Evolutionary conservation across 768 basidiomycete species (phyloP).

Genomic region (Collybiopsis luxurians): DNA sequence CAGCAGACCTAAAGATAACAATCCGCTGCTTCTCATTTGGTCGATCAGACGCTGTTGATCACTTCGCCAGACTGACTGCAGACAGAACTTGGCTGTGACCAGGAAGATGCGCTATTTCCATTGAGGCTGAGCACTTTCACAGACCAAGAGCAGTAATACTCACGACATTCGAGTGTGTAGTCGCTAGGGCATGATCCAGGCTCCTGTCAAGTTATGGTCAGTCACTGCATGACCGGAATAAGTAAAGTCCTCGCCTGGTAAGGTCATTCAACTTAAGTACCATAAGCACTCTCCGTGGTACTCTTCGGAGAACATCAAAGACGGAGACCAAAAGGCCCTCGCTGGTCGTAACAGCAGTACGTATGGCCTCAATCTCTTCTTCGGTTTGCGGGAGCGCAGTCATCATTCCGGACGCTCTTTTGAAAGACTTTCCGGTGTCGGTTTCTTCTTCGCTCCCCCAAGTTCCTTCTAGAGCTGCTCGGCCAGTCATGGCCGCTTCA

Average conservation of each 20-base stretch:
- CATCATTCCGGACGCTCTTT: conserved; percentile 73
- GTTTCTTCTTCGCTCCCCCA: conserved; percentile 36
- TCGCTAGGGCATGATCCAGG: conserved; percentile 81
- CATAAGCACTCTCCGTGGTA: conserved; percentile 84
- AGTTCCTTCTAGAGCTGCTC: conserved; percentile 69
- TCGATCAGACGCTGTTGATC: conserved; percentile 48
- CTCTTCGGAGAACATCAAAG: conserved; percentile 81
- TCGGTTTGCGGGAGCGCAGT: conserved; percentile 71
- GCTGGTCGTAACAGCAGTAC: conserved; percentile 75
- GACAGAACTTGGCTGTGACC: conserved; percentile 88
- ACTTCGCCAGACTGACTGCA: conserved; percentile 74
- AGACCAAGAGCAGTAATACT: conserved; percentile 13
- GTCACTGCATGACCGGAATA: neutral
- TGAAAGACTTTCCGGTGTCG: conserved; percentile 30
- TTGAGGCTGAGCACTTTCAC: neutral
- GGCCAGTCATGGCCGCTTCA: conserved; percentile 91
- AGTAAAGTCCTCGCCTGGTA: conserved; percentile 51
- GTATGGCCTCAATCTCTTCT: conserved; percentile 77
- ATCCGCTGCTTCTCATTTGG: conserved; percentile 46
- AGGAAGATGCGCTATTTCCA: conserved; percentile 77
- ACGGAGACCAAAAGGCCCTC: conserved; percentile 85
- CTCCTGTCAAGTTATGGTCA: conserved; percentile 40
- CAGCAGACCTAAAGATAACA: conserved; percentile 46
- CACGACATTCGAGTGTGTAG: conserved; percentile 75
- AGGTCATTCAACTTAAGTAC: conserved; percentile 85